These are phyloP conservation scores for Penicillium verrucosum DNA, from an alignment of 2,329 filamentous ascomycete species.

Conservation along the genomic window DNA sequence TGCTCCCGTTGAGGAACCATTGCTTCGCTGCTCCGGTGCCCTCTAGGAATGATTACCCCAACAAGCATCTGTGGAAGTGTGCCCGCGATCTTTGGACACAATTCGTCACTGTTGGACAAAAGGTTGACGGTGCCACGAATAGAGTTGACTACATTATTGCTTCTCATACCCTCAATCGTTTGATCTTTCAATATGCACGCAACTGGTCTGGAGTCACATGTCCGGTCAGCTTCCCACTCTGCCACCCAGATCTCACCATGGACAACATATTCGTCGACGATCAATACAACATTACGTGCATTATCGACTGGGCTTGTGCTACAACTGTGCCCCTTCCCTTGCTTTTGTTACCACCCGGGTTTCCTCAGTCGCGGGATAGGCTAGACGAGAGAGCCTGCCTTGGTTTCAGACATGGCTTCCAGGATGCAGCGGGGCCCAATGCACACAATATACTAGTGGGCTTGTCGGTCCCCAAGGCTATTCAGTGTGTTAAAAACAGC, in stretches of 20 bases:
- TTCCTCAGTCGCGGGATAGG: neutral
- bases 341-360: neutral
- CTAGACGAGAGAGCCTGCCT: neutral
- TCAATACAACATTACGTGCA: neutral
- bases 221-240: neutral
- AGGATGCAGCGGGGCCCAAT: neutral
- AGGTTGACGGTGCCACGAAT: neutral
- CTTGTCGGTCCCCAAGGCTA: neutral
- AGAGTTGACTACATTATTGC: neutral
- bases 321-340: neutral
- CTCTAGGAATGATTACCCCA: neutral
- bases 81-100: neutral
- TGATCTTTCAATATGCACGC: neutral
- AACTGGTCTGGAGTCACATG: neutral
- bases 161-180: neutral
- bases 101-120: neutral
- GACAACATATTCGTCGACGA: neutral
- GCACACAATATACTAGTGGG: neutral
- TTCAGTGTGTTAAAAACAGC: neutral
- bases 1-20: neutral
- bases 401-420: neutral
- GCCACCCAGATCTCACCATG: neutral
- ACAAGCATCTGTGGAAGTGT: neutral
- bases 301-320: neutral
- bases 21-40: neutral